These are phyloP conservation scores for Crepidotus variabilis DNA, from an alignment of 768 basidiomycete genomes.

Conservation along the genomic window DNA sequence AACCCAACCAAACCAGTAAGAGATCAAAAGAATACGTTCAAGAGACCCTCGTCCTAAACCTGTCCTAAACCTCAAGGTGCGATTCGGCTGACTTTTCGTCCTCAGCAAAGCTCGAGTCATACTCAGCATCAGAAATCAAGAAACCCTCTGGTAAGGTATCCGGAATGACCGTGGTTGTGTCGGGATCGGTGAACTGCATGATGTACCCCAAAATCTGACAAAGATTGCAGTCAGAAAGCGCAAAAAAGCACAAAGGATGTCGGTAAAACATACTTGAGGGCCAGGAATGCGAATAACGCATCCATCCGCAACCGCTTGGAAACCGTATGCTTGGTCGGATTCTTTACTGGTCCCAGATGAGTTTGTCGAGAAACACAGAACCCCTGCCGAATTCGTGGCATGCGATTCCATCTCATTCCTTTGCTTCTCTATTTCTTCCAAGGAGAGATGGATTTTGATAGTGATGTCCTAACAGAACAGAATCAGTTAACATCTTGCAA, in stretches of 20 bases:
- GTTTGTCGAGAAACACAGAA: slow-evolving; percentile 3
- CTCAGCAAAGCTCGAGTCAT: neutral
- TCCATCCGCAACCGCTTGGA: slow-evolving; percentile 1
- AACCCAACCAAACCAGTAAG: too few species aligned
- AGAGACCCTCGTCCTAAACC: too few species aligned
- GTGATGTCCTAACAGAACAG: neutral
- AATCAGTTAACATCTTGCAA: neutral
- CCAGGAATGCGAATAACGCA: slow-evolving; percentile 4
- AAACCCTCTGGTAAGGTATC: slow-evolving; percentile 1
- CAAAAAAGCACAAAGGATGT: neutral
- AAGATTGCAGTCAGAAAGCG: neutral
- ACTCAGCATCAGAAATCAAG: slow-evolving; percentile 3
- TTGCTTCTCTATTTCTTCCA: neutral
- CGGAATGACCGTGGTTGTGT: neutral
- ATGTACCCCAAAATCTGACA: slow-evolving; percentile 3
- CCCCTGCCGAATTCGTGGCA: neutral
- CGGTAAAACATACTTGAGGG: neutral
- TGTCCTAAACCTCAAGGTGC: too few species aligned
- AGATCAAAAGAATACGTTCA: too few species aligned
- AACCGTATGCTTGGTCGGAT: neutral
- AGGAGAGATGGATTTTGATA: neutral
- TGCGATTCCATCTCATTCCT: neutral
- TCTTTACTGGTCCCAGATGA: neutral
- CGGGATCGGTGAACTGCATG: slow-evolving; percentile 4
- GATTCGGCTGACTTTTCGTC: too few species aligned